Evolutionary conservation across 768 basidiomycete species (phyloP), one percentile per base, ranked within the genome.

Genomic region (Tricholomella constricta): DNA sequence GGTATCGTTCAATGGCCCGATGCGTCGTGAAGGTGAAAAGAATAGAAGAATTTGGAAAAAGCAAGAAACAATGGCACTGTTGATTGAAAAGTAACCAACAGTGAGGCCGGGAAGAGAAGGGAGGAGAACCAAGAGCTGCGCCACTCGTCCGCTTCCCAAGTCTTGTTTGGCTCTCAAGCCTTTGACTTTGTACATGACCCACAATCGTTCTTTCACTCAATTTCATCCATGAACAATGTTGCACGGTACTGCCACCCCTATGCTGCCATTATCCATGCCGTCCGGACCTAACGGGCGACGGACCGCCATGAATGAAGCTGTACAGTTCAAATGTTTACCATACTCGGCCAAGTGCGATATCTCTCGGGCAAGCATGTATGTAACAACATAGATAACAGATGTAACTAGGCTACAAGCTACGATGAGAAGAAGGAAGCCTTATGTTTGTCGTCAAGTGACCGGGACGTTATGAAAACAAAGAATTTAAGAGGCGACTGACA

Each of bases 1-100:
- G 50, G 41, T 45, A 61, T 59, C 61, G 59, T 70, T 65, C 69
- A 67, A 58, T 60, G 60, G 64, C 42, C 48, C 25, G 62, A 53
- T 48, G 38, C 47, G 58, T 67, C 67, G 71, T 70, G 64, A 75
- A 69, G 64, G 69, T 66, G 60, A 67, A 70, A 71, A 66, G 59
- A 52, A 59, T 51, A 60, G 67, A 70, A 62, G 58, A 62, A 63
- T 59, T 52, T 29, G 65, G 67, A 63, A 69, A 65, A 64, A 63
- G 37, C 40, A 61, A 65, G 62, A 70, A 69, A 69, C 63, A 66
- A 65, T 59, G 66, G 52, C 26, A 52, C 53, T 59, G 57, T 61
- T 59, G 63, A 56, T 52, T 48, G 51, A 56, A 62, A 56, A 46
- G 31, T 41, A 57, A 57, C 44, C 56, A 57, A 62, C 51, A 51